Evolutionary conservation across 2,329 filamentous ascomycete species (phyloP), one percentile per base, ranked within the genome.

Genomic region (Xylariaceae sp.): DNA sequence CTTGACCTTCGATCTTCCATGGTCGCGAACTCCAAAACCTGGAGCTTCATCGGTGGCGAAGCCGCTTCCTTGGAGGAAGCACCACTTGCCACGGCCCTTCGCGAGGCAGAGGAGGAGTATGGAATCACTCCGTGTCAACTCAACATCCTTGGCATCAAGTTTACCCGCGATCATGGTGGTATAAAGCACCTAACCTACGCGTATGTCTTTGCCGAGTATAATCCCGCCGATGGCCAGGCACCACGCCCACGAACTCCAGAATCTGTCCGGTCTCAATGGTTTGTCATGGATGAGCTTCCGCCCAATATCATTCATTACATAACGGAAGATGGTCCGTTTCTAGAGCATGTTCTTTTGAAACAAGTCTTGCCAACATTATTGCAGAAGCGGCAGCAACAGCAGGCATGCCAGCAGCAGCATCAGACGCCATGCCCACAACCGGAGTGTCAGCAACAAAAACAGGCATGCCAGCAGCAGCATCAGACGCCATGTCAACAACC

Each of bases 161-260:
- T 51, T 9, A 60, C 11, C 17, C 50, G 17, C 1, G 60, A 64
- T 6, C 62, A 64, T 9, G 62, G 61, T 4, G 61, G 62, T 23
- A 3, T 39, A n/a, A 59, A 57, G 41, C 51, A 57, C 30, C 11
- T 64, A 4, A 47, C 41, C 10, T 64, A 64, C 15, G 59, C 57
- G 9, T 64, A 64, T 34, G 15, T 64, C 7, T 60, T 62, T 13
- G 60, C 60, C 2, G 55, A 55, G 50, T 64, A 62, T 37, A 52
- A 55, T 11, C 53, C 59, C 3, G 30, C 8, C 13, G 23, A 58
- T 30, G 54, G 54, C 10, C 23, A 23, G 34, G 44, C 60, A 5
- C 62, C 60, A 1, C 5, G 3, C 7, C n/a, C 60, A 4, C 13
- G 8, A 35, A 51, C 34, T 39, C 3, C 5, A 3, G 48, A 57